Percentiles rank a stretch among this genome's conserved stretches.
Conservation (phyloP, 306 rosid species). For the Trifolium repens region DNA sequence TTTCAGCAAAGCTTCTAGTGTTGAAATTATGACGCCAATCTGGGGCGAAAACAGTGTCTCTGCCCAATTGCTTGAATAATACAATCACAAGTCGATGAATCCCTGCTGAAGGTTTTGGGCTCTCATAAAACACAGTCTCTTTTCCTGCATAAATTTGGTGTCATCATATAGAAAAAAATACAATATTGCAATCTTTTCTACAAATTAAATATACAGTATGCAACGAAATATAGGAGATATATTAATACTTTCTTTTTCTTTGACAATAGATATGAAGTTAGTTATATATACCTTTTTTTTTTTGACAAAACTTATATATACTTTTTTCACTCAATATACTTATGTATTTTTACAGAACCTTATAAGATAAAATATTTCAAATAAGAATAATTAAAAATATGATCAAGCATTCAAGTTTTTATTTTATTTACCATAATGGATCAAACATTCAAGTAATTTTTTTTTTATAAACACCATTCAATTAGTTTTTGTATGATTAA, state of each 20-base stretch:
- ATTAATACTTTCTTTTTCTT: too few relatives aligned
- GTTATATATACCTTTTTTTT: too few relatives aligned
- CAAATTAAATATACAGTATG: neutral
- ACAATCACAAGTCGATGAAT: constrained; percentile 73
- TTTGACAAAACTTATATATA: too few relatives aligned
- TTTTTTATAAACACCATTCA: too few relatives aligned
- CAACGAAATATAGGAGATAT: neutral
- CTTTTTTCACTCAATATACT: too few relatives aligned
- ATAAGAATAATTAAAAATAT: neutral
- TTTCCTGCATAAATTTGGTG: constrained; percentile 33
- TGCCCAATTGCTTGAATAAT: constrained; percentile 75
- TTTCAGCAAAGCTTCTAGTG: constrained; percentile 68
- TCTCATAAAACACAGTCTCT: constrained; percentile 50
- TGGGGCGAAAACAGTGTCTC: constrained; percentile 86
- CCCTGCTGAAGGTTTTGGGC: constrained; percentile 74
- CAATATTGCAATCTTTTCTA: neutral
- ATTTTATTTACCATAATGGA: too few relatives aligned
- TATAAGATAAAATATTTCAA: neutral
- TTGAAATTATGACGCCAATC: constrained; percentile 92
- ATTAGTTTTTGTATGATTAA: too few relatives aligned
- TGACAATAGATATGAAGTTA: too few relatives aligned
- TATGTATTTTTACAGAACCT: too few relatives aligned
- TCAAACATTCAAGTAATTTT: too few relatives aligned
- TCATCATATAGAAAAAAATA: neutral
- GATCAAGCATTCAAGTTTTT: too few relatives aligned